Evolutionary conservation across 192 early-diverging fungal species (phyloP).

Genomic region (Jimgerdemannia lactiflua): DNA sequence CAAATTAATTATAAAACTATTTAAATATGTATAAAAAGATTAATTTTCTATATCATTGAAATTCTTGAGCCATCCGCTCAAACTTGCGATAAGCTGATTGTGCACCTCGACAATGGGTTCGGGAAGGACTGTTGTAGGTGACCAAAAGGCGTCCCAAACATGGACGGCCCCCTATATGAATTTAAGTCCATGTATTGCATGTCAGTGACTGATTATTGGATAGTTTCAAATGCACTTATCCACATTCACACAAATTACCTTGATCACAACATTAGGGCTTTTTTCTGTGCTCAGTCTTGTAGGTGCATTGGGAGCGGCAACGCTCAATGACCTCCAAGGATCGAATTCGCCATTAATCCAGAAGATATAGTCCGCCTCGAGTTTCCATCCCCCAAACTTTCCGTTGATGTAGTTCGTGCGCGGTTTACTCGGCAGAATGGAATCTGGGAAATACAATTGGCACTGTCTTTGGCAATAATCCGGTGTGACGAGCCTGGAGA

Average conservation of each 20-base stretch:
- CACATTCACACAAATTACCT: not conserved
- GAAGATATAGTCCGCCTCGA: constrained; percentile 45
- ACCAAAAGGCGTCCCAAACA: not conserved
- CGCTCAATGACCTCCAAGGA: constrained; percentile 57
- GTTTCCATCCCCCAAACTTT: not conserved
- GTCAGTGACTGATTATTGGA: not conserved
- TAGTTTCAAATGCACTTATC: not conserved
- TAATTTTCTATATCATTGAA: no score
- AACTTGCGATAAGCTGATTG: not conserved
- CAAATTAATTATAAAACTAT: no score
- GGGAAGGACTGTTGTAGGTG: not conserved
- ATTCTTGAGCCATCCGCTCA: not conserved
- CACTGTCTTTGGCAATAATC: constrained; percentile 9
- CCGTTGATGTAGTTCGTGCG: constrained; percentile 9
- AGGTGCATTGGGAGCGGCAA: constrained; percentile 16
- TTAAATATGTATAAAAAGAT: no score
- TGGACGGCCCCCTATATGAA: not conserved
- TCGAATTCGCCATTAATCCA: constrained; percentile 68
- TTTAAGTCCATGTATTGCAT: not conserved
- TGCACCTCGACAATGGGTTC: not conserved
- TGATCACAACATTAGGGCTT: not conserved
- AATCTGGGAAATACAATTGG: constrained; percentile 14
- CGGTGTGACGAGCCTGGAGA: constrained; percentile 29
- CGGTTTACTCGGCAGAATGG: constrained; percentile 5
- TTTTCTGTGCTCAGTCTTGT: not conserved